phyloP scores from a whole-genome alignment of 345 rosid genomes.

The thale cress (Arabidopsis thaliana) region TAIR10.1 NC_003076.8:2159001-2159500 shows the following conservation, averaged over 20 bases:
- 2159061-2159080: constrained; percentile 66
- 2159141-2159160: constrained; percentile 82
- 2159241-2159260: background rate
- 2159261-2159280: constrained; percentile 15
- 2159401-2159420: constrained; percentile 80
- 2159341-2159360: constrained; percentile 20
- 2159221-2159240: background rate
- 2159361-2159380: constrained; percentile 2
- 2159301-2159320: constrained; percentile 13
- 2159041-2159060: constrained; percentile 18
- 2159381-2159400: constrained; percentile 18
- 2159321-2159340: background rate
- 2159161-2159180: constrained; percentile 22
- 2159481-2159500: constrained; percentile 90
- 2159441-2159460: constrained; percentile 76
- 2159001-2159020: constrained; percentile 11
- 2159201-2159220: background rate
- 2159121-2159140: constrained; percentile 82
- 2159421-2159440: constrained; percentile 81
- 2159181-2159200: constrained; percentile 23
- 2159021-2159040: constrained; percentile 21
- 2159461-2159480: constrained; percentile 80
- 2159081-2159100: constrained; percentile 94
- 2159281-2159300: constrained; percentile 2
- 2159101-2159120: constrained; percentile 91